These are phyloP conservation scores for Moricandia moricandioides DNA, from an alignment of 345 rosid species.

Conservation along the genomic window DNA sequence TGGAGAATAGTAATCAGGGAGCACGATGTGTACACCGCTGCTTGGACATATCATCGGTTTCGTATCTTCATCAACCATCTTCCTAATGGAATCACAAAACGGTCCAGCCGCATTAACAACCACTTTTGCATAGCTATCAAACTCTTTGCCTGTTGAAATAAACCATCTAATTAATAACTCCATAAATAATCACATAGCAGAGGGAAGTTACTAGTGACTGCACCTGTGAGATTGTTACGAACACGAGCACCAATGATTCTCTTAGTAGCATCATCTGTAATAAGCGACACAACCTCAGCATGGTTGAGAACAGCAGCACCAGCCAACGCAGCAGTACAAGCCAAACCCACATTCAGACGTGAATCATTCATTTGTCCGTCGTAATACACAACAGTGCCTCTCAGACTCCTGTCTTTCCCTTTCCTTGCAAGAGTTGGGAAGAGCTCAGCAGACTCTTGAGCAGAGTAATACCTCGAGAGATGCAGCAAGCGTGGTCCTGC, in stretches of 20 bases:
- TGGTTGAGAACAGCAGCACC: constrained; percentile 96
- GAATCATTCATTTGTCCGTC: constrained; percentile 99
- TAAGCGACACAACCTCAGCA: constrained; percentile 83
- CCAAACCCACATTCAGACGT: constrained; percentile 82
- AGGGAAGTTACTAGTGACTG: background rate
- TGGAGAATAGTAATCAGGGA: constrained; percentile 98
- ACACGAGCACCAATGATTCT: constrained; percentile 76
- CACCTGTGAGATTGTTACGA: constrained; percentile 85
- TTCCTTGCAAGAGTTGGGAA: constrained; percentile 92
- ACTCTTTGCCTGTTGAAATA: constrained; percentile 62
- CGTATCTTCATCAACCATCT: constrained; percentile 66
- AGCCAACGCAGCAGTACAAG: constrained; percentile 85
- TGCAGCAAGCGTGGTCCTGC: constrained; percentile 84
- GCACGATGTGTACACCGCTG: constrained; percentile 92
- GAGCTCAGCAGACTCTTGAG: constrained; percentile 75
- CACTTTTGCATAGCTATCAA: constrained; percentile 84
- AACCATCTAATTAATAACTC: constrained; percentile 12
- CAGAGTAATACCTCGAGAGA: constrained; percentile 85
- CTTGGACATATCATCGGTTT: constrained; percentile 87
- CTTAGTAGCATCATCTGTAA: constrained; percentile 59
- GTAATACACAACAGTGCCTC: constrained; percentile 92
- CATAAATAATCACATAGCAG: background rate
- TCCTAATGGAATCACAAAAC: constrained; percentile 86
- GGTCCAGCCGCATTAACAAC: constrained; percentile 97
- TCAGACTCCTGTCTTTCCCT: constrained; percentile 62